Evolutionary conservation across 257 asterid species (phyloP).

Genomic region (Knoxia roxburghii): DNA sequence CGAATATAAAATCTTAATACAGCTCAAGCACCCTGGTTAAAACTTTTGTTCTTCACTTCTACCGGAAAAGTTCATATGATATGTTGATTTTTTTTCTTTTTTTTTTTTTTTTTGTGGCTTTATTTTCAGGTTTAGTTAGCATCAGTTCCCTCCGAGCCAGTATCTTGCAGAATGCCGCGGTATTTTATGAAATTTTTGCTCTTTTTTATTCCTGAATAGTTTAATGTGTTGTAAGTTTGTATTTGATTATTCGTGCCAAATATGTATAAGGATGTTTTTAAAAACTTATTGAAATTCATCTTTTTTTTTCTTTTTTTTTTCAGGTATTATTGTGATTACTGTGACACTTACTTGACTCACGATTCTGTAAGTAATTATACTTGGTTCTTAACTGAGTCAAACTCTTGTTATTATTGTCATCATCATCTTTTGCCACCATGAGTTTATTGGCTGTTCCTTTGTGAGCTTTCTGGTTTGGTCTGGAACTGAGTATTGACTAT

Average conservation of each 20-base stretch:
- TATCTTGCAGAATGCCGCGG: conserved; percentile 23
- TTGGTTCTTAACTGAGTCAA: neutral
- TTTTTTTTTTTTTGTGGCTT: neutral
- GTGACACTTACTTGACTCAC: conserved; percentile 92
- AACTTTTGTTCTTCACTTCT: neutral
- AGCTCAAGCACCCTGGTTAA: neutral
- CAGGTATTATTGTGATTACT: conserved; percentile 93
- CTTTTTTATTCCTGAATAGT: neutral
- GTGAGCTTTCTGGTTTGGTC: neutral
- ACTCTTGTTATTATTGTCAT: too few species aligned
- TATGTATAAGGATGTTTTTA: neutral
- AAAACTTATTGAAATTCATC: neutral
- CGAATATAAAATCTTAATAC: neutral
- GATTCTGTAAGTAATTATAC: conserved; percentile 59
- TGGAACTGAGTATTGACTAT: neutral
- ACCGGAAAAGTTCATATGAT: neutral
- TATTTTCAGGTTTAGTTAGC: conserved; percentile 2
- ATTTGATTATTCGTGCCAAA: neutral
- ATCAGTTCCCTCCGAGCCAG: neutral
- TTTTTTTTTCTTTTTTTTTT: conserved; percentile 2
- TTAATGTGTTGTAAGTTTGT: neutral
- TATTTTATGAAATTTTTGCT: neutral
- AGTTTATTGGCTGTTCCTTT: neutral
- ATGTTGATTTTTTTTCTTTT: neutral
- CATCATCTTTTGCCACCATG: neutral